Conservation (phyloP, 2,329 filamentous ascomycete species). For the Sporothrix schenckii region DNA sequence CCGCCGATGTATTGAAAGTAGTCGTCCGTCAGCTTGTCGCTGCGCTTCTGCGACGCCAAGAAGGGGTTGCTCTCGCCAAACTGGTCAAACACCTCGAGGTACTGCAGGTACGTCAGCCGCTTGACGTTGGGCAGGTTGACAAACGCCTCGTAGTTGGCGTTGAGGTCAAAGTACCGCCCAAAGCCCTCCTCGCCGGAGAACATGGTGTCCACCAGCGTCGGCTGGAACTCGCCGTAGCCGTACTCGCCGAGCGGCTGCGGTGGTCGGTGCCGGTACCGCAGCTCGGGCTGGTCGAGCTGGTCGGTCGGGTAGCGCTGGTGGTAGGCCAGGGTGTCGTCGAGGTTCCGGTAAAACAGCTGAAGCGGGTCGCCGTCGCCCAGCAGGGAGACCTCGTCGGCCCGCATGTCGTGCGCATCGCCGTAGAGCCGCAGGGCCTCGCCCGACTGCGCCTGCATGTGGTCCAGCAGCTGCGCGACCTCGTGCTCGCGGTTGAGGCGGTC, state of each 20-base stretch:
- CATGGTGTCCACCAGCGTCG: slow-evolving; percentile 79
- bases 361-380: slow-evolving; percentile 83
- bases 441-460: slow-evolving; percentile 86
- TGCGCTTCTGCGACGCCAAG: slow-evolving; percentile 71
- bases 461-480: slow-evolving; percentile 82
- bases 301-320: slow-evolving; percentile 92
- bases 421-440: slow-evolving; percentile 80
- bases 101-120: slow-evolving; percentile 86
- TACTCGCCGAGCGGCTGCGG: slow-evolving; percentile 54
- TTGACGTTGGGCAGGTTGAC: slow-evolving; percentile 87
- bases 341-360: slow-evolving; percentile 86
- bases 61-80: slow-evolving; percentile 53
- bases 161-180: slow-evolving; percentile 90
- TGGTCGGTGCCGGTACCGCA: slow-evolving; percentile 76
- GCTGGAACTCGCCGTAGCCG: slow-evolving; percentile 41
- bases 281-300: slow-evolving; percentile 91
- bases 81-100: slow-evolving; percentile 85
- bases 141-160: slow-evolving; percentile 80
- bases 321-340: slow-evolving; percentile 79
- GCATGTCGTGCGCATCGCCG: slow-evolving; percentile 71
- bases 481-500: slow-evolving; percentile 90
- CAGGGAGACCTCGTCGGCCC: slow-evolving; percentile 77
- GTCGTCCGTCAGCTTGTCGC: slow-evolving; percentile 85
- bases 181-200: slow-evolving; percentile 96
- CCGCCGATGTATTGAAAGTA: slow-evolving; percentile 89